Conservation (phyloP, 2,329 filamentous ascomycete species). For the Neopestalotiopsis sp. region DNA sequence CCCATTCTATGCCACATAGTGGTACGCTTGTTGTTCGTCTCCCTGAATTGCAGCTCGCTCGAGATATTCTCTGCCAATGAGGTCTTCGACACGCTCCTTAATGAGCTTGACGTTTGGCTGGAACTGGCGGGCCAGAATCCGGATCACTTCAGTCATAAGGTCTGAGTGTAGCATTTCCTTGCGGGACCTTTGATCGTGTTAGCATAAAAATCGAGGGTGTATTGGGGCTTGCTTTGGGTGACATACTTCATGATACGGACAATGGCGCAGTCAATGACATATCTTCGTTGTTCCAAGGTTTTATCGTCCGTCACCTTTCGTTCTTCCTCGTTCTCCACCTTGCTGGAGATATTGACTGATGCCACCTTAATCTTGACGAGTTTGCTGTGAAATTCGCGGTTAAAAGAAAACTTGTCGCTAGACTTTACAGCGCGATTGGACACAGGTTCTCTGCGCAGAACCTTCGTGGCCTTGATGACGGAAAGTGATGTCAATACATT, state of each 20-base stretch:
- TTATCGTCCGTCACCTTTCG: constrained; percentile 76
- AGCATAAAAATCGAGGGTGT: constrained; percentile 27
- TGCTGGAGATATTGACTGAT: constrained; percentile 80
- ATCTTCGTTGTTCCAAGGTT: constrained; percentile 73
- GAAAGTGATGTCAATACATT: constrained; percentile 82
- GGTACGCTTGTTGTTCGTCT: constrained; percentile 71
- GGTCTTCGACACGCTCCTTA: constrained; percentile 80
- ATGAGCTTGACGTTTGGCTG: constrained; percentile 78
- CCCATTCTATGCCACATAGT: constrained; percentile 67
- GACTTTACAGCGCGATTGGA: constrained; percentile 74
- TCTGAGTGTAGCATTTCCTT: constrained; percentile 74
- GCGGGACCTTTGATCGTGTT: constrained; percentile 63
- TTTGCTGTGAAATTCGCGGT: constrained; percentile 80
- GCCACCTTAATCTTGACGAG: constrained; percentile 89
- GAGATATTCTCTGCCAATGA: constrained; percentile 79
- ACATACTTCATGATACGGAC: constrained; percentile 86
- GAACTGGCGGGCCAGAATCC: constrained; percentile 73
- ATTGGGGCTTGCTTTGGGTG: neutral
- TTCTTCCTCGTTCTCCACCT: constrained; percentile 78
- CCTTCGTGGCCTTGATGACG: constrained; percentile 76
- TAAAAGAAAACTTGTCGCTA: constrained; percentile 82
- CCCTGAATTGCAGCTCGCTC: constrained; percentile 73
- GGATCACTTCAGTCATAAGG: constrained; percentile 74
- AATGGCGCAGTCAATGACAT: constrained; percentile 77
- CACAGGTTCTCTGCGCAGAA: constrained; percentile 81